Base-by-base conservation (phyloP, 1,284 basidiomycete genomes). In the Phellinidium pouzarii region DNA sequence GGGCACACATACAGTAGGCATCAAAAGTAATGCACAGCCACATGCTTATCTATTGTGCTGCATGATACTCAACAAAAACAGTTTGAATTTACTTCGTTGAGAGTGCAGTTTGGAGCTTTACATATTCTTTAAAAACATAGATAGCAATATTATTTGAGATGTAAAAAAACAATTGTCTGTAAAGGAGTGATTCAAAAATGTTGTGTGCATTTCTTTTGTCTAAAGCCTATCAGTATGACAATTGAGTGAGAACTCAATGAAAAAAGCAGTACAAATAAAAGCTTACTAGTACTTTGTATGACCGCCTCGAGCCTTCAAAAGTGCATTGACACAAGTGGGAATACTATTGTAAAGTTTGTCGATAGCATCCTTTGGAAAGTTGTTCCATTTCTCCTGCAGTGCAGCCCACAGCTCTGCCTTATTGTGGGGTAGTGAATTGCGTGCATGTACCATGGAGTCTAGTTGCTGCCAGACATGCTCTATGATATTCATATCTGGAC, bases 401-500 rank as follows among this genome's bases (percentile, higher is more conserved):
- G 45, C 51, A 8, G 44, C 38, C 68, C 65, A 70, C 43, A 70
- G 50, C 43, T 66, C 56, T 25, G 62, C 59, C 7, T 41, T 22
- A 50, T 59, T 62, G 2, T 9, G 40, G 14, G 68, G 67, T 3
- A 57, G 59, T 3, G 59, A 55, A 12, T 50, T 43, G 3, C 43
- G 43, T 29, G 36, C 26, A 31, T 58, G 52, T 1, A 69, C 50
- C 23, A 14, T 44, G 6, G 40, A 45, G n/a, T 69, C 61, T 7
- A 70, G 57, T 27, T 66, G 45, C 25, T 61, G 58, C 69, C 69
- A 72, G 7, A 66, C 54, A 62, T 71, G 62, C 57, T 72, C 66
- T 4, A 69, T 68, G 40, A 66, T 62, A 58, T 69, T 71, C 52
- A 71, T 63, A 62, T 74, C 67, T 17, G 69, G 69, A 40, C 59